Percentiles rank a stretch among this genome's conserved stretches.
These are phyloP conservation scores for Lactarius sp. DNA, from an alignment of 768 basidiomycete species.

Conservation along the genomic window DNA sequence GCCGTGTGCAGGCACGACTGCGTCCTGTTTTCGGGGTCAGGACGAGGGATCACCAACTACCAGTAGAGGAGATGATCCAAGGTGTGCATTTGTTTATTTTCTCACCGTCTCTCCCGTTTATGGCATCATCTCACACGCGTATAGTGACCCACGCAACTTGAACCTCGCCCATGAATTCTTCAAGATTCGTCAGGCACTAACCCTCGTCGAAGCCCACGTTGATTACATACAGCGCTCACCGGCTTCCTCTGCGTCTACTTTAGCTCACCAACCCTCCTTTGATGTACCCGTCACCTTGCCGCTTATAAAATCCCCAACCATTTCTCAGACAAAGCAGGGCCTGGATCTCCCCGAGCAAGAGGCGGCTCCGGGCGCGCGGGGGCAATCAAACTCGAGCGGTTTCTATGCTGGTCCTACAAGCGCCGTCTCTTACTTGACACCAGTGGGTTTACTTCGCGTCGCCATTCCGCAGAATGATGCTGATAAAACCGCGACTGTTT, in stretches of 20 bases:
- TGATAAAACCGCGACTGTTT: constrained; percentile 3
- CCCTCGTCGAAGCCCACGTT: constrained; percentile 59
- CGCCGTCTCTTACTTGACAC: constrained; percentile 60
- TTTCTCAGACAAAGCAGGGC: constrained; percentile 8
- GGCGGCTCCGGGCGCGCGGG: constrained; percentile 62
- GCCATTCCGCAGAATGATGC: constrained; percentile 8
- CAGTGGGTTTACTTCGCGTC: constrained; percentile 39
- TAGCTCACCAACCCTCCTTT: constrained; percentile 14
- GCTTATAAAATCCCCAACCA: constrained; percentile 30
- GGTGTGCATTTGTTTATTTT: constrained; percentile 33
- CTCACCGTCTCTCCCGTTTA: neutral
- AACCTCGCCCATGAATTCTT: constrained; percentile 66
- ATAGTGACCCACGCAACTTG: constrained; percentile 35
- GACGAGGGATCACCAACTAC: constrained; percentile 45
- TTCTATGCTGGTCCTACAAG: constrained; percentile 79
- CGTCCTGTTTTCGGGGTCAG: constrained; percentile 73
- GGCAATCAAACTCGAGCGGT: constrained; percentile 59
- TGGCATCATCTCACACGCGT: neutral
- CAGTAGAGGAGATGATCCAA: constrained; percentile 46
- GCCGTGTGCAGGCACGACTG: constrained; percentile 58
- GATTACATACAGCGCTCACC: constrained; percentile 31
- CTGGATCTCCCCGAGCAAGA: constrained; percentile 40
- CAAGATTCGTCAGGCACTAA: constrained; percentile 61
- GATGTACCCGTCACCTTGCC: constrained; percentile 26
- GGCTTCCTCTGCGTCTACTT: constrained; percentile 27